Evolutionary conservation across 2,329 filamentous ascomycete species (phyloP).

Genomic region (Xylariaceae sp.): DNA sequence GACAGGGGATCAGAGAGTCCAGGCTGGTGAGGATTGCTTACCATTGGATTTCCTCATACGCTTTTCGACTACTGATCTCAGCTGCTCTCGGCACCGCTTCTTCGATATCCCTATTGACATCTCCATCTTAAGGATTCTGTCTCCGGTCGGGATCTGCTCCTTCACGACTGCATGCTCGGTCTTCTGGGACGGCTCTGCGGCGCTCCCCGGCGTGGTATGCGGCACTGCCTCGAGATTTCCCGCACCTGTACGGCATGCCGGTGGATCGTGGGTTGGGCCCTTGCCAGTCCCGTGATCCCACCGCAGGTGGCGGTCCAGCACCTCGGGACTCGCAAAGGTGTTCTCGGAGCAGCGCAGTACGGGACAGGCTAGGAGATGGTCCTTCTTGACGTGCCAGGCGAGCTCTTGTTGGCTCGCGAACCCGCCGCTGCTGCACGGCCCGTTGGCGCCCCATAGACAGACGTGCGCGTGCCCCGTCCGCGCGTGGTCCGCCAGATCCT

Average conservation of each 20-base stretch:
- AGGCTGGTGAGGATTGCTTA: conserved; percentile 12
- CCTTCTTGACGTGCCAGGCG: conserved; percentile 35
- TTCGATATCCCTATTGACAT: conserved; percentile 27
- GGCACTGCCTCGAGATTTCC: conserved; percentile 6
- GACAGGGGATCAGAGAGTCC: too few species aligned
- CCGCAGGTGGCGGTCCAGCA: conserved; percentile 30
- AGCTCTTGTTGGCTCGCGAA: conserved; percentile 32
- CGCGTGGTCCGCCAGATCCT: conserved; percentile 14
- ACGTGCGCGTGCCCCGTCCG: conserved; percentile 23
- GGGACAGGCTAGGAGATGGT: conserved; percentile 36
- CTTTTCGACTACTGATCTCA: conserved; percentile 28
- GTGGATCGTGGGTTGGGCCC: conserved; percentile 4
- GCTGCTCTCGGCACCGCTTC: conserved; percentile 27
- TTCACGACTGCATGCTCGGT: neutral
- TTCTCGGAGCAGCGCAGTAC: conserved; percentile 29
- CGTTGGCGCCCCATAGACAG: conserved; percentile 31
- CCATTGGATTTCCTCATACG: conserved; percentile 21
- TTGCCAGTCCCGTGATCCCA: conserved; percentile 25
- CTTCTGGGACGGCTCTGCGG: neutral
- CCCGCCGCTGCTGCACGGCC: conserved; percentile 24
- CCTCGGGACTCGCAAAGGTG: conserved; percentile 26
- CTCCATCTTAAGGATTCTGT: conserved; percentile 20
- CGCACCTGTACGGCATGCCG: conserved; percentile 11
- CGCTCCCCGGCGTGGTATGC: neutral
- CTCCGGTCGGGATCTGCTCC: conserved; percentile 8